These are phyloP conservation scores for Rachicladosporium sp. DNA, from an alignment of 2,329 filamentous ascomycete species.

Conservation along the genomic window DNA sequence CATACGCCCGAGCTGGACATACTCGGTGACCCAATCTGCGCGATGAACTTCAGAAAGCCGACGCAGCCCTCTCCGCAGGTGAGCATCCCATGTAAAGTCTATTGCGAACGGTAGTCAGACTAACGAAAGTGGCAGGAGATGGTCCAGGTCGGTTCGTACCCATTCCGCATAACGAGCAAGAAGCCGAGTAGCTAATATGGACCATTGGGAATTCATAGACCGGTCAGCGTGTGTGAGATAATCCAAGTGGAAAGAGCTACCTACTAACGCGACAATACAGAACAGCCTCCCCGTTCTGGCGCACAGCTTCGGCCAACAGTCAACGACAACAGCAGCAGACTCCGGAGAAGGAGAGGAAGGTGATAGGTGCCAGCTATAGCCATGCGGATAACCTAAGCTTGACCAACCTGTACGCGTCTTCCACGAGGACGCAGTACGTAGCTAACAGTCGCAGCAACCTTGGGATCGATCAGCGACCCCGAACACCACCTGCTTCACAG, in stretches of 20 bases:
- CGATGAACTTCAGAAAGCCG: slow-evolving; percentile 34
- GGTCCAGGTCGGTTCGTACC: slow-evolving; percentile 92
- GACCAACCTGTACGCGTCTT: slow-evolving; percentile 50
- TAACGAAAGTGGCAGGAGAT: slow-evolving; percentile 61
- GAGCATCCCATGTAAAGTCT: slow-evolving; percentile 12
- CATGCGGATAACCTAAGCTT: slow-evolving; percentile 91
- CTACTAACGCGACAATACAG: slow-evolving; percentile 33
- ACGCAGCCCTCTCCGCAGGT: slow-evolving; percentile 23
- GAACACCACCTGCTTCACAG: slow-evolving; percentile 17
- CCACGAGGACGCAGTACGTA: neutral
- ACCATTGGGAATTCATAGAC: slow-evolving; percentile 22
- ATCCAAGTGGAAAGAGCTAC: neutral
- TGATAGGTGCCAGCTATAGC: slow-evolving; percentile 90
- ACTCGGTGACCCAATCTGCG: neutral
- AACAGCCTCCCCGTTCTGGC: slow-evolving; percentile 83
- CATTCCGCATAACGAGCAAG: slow-evolving; percentile 14
- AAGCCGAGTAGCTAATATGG: slow-evolving; percentile 26
- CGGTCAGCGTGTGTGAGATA: slow-evolving; percentile 20
- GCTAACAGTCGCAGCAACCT: slow-evolving; percentile 5
- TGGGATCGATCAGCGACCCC: slow-evolving; percentile 16
- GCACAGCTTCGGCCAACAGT: slow-evolving; percentile 39
- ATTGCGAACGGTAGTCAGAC: slow-evolving; percentile 6
- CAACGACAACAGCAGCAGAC: slow-evolving; percentile 26
- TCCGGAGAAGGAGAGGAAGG: slow-evolving; percentile 52
- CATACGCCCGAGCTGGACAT: no score